These are phyloP conservation scores for Microcyclospora pomicola DNA, from an alignment of 2,329 filamentous ascomycete species.

Conservation along the genomic window DNA sequence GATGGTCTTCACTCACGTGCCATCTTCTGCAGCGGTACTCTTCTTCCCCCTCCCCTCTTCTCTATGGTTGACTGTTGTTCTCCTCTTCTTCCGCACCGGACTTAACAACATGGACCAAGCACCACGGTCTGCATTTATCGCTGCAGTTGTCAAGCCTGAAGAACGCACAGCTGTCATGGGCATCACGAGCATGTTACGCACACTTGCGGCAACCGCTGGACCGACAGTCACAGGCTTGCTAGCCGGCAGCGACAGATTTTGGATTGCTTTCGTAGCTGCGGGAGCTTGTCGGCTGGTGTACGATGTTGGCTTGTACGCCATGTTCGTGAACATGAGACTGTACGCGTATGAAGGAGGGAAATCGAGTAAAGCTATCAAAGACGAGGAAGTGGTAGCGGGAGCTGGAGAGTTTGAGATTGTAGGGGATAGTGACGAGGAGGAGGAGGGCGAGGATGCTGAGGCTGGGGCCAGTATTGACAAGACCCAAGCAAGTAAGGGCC, in stretches of 20 bases:
- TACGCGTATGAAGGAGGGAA: background rate
- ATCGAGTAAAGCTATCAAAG: too few relatives aligned
- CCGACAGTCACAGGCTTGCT: slow-evolving; percentile 52
- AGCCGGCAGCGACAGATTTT: slow-evolving; percentile 42
- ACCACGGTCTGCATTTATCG: slow-evolving; percentile 55
- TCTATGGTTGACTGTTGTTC: slow-evolving; percentile 40
- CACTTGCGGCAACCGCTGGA: slow-evolving; percentile 46
- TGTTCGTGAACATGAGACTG: slow-evolving; percentile 11
- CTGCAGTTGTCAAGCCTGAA: slow-evolving; percentile 46
- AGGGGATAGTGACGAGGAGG: too few relatives aligned
- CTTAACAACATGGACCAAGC: slow-evolving; percentile 57
- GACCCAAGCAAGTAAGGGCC: too few relatives aligned
- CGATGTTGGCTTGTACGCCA: slow-evolving; percentile 19
- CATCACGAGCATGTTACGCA: slow-evolving; percentile 55
- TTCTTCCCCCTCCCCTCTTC: slow-evolving; percentile 43
- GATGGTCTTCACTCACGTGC: slow-evolving; percentile 46
- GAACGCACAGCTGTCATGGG: slow-evolving; percentile 63
- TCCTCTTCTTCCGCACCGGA: slow-evolving; percentile 49
- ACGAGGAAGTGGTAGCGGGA: too few relatives aligned
- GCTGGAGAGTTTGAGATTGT: too few relatives aligned
- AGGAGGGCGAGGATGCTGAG: too few relatives aligned
- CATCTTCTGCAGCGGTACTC: slow-evolving; percentile 47
- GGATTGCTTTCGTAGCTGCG: slow-evolving; percentile 49
- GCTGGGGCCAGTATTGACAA: too few relatives aligned
- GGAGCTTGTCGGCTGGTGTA: slow-evolving; percentile 47